Base-by-base conservation (phyloP, 805 yeast genomes). In the Yarrowia deformans region DNA sequence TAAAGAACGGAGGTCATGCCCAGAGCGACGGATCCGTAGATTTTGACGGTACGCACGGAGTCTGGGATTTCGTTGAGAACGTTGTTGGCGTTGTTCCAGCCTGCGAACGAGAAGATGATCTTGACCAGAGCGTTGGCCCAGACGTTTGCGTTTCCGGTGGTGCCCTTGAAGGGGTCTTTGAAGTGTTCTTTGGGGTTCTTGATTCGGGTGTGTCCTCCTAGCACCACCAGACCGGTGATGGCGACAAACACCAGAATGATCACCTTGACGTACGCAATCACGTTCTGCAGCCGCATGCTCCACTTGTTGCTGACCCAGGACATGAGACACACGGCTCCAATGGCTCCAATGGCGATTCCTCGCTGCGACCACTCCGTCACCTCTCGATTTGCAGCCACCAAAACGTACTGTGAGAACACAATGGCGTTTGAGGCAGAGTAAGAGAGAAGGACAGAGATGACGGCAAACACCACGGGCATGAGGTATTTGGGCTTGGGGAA, bases 381-480 rank as follows among this genome's bases (percentile, higher is more conserved):
- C 69, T 78, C 80, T 69, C 69, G 74, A 64, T 84, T 85, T 9
- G 77, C 70, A 42, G 83, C 84, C 66, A 80, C 77, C 70, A 85
- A 81, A 5, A 87, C 74, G 73, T 87, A 87, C 69, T 85, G 82
- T 0, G 91, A 90, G 76, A 87, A 87, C 0, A 90, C 90, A 74
- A 84, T 86, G 40, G 88, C 81, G 72, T 88, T 88, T 0, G 88
- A 88, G 8, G 89, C 84, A 69, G 88, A 84, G 75, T 86, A 85
- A 1, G 89, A 88, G 13, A 88, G 76, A 18, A 87, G 72, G 14
- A 87, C 86, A 68, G 85, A 82, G 58, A 82, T 83, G 66, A 86
- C 83, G 1, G 88, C 84, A 68, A 81, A 83, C 10, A 81, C 73
- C 18, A 81, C 84, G 56, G 87, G 83, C 43, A 84, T 83, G 50